A percentile compares a stretch with the other conserved stretches of the same genome.
Evolutionary conservation across 2,329 filamentous ascomycete species (phyloP).

Genomic region (Emydomyces testavorans): DNA sequence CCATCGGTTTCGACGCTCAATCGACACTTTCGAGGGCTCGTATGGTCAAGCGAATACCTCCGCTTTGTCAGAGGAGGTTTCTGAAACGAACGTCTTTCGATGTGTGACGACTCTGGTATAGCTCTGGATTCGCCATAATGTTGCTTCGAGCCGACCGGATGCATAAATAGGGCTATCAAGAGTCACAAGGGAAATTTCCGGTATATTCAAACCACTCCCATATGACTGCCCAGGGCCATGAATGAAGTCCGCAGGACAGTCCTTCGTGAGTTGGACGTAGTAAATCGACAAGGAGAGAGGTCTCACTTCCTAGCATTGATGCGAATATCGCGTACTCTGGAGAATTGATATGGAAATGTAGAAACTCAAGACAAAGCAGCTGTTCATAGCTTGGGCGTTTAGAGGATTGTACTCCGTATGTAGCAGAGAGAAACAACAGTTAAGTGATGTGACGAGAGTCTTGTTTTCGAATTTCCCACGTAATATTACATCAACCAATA

Average conservation of each 20-base stretch:
- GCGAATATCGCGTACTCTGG: not conserved
- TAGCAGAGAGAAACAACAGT: no score
- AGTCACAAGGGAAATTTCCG: not conserved
- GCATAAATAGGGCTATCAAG: not conserved
- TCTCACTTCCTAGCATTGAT: slow-evolving; percentile 22
- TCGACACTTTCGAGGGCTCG: slow-evolving; percentile 5
- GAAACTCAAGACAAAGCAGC: not conserved
- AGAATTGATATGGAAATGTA: not conserved
- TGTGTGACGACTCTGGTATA: slow-evolving; percentile 13
- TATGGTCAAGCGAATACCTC: slow-evolving; percentile 1
- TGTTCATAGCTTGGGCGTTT: not conserved
- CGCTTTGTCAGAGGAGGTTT: not conserved
- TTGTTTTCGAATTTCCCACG: not conserved
- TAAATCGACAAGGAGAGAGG: slow-evolving; percentile 12
- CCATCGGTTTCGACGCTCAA: slow-evolving; percentile 11
- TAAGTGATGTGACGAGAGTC: not conserved
- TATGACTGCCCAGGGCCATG: not conserved
- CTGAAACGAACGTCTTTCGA: not conserved
- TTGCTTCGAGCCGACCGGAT: not conserved
- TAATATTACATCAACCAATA: not conserved
- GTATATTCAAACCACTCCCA: not conserved
- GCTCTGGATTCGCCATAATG: slow-evolving; percentile 26
- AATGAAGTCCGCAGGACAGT: not conserved
- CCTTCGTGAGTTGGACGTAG: no score
- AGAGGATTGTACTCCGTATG: not conserved